Conservation (phyloP, 192 early-diverging fungal genomes). For the Paraglomus occultum region DNA sequence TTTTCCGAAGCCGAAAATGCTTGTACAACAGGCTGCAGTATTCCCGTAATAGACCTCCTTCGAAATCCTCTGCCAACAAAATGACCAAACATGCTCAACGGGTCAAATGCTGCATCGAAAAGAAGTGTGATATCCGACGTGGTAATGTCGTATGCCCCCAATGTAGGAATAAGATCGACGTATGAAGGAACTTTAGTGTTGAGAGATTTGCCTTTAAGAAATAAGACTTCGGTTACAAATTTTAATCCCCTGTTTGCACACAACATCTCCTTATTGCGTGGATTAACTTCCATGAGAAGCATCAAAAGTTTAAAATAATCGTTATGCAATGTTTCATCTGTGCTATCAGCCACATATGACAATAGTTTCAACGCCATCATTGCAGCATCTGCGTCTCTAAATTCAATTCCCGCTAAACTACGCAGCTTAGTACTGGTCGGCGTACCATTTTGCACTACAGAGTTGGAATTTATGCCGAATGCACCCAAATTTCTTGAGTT, state of each 20-base stretch:
- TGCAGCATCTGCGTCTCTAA: slow-evolving; percentile 41
- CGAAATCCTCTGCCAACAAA: slow-evolving; percentile 24
- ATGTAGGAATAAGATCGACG: slow-evolving; percentile 41
- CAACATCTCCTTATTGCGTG: slow-evolving; percentile 43
- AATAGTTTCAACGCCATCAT: slow-evolving; percentile 41
- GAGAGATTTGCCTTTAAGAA: slow-evolving; percentile 33
- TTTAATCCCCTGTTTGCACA: slow-evolving; percentile 36
- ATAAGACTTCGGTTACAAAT: slow-evolving; percentile 42
- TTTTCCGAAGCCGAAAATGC: slow-evolving; percentile 14
- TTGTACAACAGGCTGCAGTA: background rate
- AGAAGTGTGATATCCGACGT: slow-evolving; percentile 36
- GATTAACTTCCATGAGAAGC: slow-evolving; percentile 46
- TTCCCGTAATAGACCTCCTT: slow-evolving; percentile 29
- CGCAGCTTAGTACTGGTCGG: slow-evolving; percentile 33
- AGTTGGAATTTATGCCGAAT: slow-evolving; percentile 42
- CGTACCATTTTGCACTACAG: slow-evolving; percentile 34
- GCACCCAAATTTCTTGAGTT: slow-evolving; percentile 43
- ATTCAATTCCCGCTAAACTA: slow-evolving; percentile 39
- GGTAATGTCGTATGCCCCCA: slow-evolving; percentile 44
- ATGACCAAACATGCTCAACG: slow-evolving; percentile 37
- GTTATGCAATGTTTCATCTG: slow-evolving; percentile 37
- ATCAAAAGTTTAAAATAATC: slow-evolving; percentile 42
- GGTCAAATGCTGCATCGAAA: slow-evolving; percentile 44
- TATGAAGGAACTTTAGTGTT: slow-evolving; percentile 37
- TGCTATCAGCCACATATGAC: slow-evolving; percentile 33